phyloP scores from a whole-genome alignment of 305 asterid genomes.

The Fraxinus paxiana region DNA sequence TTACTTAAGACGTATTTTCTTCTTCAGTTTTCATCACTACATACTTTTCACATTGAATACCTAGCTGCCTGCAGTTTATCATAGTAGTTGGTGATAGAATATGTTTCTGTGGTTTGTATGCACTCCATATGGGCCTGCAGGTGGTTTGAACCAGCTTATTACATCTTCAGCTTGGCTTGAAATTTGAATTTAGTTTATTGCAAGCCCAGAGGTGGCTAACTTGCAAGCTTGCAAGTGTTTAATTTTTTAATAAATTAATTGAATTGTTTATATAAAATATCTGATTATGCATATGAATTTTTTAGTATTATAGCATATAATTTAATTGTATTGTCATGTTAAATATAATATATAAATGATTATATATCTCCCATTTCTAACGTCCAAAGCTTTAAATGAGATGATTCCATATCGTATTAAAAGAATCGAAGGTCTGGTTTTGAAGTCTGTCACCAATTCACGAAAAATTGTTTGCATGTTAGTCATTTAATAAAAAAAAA shows the following conservation, averaged over 20 bases:
- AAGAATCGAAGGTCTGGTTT: not conserved
- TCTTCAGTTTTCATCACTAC: conserved; percentile 3
- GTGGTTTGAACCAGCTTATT: not conserved
- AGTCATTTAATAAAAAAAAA: not conserved
- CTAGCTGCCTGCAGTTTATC: not conserved
- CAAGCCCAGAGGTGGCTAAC: not conserved
- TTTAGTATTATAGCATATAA: not conserved
- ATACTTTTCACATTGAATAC: not conserved
- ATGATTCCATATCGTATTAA: not conserved
- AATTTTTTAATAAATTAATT: not conserved
- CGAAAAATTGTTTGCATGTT: not conserved
- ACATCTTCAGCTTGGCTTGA: not conserved
- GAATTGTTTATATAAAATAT: not conserved
- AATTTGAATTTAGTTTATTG: not conserved
- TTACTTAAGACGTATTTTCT: not conserved
- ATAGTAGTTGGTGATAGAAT: not conserved
- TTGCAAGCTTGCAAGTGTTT: not conserved
- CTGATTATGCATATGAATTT: not conserved
- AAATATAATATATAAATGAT: not conserved
- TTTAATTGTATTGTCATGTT: not conserved
- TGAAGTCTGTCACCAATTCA: not conserved
- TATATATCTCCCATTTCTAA: not conserved
- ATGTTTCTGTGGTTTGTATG: not conserved
- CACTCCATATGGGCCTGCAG: not conserved
- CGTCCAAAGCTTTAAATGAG: not conserved